phyloP scores from a whole-genome alignment of 345 rosid species.

The Trapa bicornis region DNA sequence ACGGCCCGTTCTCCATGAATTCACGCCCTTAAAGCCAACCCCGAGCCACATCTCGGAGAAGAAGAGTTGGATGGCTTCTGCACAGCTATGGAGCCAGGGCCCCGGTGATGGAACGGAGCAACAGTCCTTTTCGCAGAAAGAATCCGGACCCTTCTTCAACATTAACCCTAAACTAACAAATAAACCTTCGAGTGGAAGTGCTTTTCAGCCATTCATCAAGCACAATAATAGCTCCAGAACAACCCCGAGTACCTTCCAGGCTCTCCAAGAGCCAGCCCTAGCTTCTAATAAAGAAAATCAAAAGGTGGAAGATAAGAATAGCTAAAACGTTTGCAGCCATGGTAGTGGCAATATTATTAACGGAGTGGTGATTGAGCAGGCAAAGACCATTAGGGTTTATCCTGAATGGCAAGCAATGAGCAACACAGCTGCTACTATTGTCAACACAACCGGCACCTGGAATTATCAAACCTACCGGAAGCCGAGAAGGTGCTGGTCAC shows the following conservation, averaged over 20 bases:
- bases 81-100: slow-evolving; percentile 85
- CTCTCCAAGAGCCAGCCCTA: slow-evolving; percentile 55
- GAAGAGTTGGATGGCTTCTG: slow-evolving; percentile 84
- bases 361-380: slow-evolving; percentile 18
- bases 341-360: slow-evolving; percentile 7
- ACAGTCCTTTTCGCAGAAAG: slow-evolving; percentile 28
- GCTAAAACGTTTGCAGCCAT: slow-evolving; percentile 10
- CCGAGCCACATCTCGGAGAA: slow-evolving; percentile 30
- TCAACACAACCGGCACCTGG: slow-evolving; percentile 2
- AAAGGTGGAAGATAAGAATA: slow-evolving; percentile 38
- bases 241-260: slow-evolving; percentile 17
- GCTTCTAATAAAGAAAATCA: slow-evolving; percentile 19
- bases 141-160: slow-evolving; percentile 31
- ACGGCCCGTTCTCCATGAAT: slow-evolving; percentile 77
- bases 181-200: slow-evolving; percentile 72
- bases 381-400: slow-evolving; percentile 17
- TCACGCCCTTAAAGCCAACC: slow-evolving; percentile 63
- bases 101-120: slow-evolving; percentile 29
- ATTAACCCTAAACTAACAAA: slow-evolving; percentile 52
- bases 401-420: slow-evolving; percentile 24
- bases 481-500: slow-evolving; percentile 98
- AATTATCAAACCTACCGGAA: slow-evolving; percentile 57
- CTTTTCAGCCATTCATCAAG: slow-evolving; percentile 82
- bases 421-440: slow-evolving; percentile 5
- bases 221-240: slow-evolving; percentile 39